Base-by-base conservation (phyloP, 2,329 filamentous ascomycete species). In the Ascochyta rabiei region DNA sequence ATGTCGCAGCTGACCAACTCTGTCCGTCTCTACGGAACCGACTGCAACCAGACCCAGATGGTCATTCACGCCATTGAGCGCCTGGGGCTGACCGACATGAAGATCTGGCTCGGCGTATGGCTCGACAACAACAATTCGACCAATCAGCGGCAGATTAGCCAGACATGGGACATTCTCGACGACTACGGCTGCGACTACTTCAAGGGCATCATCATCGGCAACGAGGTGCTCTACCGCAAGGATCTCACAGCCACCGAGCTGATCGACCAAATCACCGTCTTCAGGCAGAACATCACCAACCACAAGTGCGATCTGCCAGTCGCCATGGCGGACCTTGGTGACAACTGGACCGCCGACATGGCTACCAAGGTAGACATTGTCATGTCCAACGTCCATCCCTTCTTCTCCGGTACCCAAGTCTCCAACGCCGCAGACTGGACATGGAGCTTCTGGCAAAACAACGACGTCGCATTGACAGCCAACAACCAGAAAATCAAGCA, bases 1-100 rank as follows among this genome's bases (percentile, higher is more conserved):
- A 85, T 98, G 46, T 92, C 90, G 12, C 92, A 96, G 73, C 81
- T 98, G 38, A 96, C 92, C 56, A 93, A 96, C 72, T 88, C 87
- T 3, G 84, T 98, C 42, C 88, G 93, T 7, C 81, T 97, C 1
- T 98, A 98, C 73, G 93, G 93, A 44, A 98, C 91, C 12, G 93
- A 98, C 77, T 98, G 93, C 82, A 97, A 97, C 76, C 93, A 98
- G 76, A 98, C 93, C 0, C 85, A 96, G 75, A 95, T 98, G 89
- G 85, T 96, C 0, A 80, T 98, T 8, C 88, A 95, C 66, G 88
- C 93, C 18, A 88, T 98, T 64, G 81, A 90, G 53, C 83, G 83
- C 45, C 82, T 98, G 12, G 81, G 88, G 47, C 78, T 97, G 64
- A 82, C 89, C 49, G 81, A 84, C 52, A 86, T 96, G 79, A 96